Evolutionary conservation across 495 filamentous ascomycete species (phyloP).

Genomic region (Daldinia vernicosa): DNA sequence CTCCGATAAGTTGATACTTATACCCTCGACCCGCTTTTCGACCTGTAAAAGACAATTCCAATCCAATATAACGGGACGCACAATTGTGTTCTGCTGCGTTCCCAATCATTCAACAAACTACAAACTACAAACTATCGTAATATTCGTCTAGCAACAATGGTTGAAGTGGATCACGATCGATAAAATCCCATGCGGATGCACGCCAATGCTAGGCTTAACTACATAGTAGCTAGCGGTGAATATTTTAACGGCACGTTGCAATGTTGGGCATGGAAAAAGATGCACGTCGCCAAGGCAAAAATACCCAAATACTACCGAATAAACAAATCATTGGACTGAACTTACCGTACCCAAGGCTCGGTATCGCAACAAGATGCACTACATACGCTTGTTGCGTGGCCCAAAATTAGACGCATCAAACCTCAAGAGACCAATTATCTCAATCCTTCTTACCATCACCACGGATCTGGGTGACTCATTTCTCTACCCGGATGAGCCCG

Average conservation of each 20-base stretch:
- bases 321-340: constrained; percentile 2
- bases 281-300: constrained; percentile 20
- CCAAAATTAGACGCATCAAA: constrained; percentile 57
- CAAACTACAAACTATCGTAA: neutral
- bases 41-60: neutral
- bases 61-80: neutral
- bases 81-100: constrained; percentile 1
- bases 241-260: neutral
- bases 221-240: constrained; percentile 30
- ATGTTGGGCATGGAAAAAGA: constrained; percentile 26
- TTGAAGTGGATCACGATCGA: constrained; percentile 14
- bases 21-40: constrained; percentile 15
- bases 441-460: constrained; percentile 75
- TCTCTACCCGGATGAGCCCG: constrained; percentile 67
- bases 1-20: constrained; percentile 18
- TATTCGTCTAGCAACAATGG: constrained; percentile 13
- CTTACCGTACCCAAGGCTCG: neutral
- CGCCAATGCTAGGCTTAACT: constrained; percentile 10
- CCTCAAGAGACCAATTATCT: constrained; percentile 48
- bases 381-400: constrained; percentile 78
- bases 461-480: constrained; percentile 92
- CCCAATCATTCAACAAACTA: constrained; percentile 6
- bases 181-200: neutral
- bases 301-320: constrained; percentile 6
- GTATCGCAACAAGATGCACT: constrained; percentile 63